Evolutionary conservation across 306 rosid species (phyloP).

Genomic region (Mimosa bimucronata): DNA sequence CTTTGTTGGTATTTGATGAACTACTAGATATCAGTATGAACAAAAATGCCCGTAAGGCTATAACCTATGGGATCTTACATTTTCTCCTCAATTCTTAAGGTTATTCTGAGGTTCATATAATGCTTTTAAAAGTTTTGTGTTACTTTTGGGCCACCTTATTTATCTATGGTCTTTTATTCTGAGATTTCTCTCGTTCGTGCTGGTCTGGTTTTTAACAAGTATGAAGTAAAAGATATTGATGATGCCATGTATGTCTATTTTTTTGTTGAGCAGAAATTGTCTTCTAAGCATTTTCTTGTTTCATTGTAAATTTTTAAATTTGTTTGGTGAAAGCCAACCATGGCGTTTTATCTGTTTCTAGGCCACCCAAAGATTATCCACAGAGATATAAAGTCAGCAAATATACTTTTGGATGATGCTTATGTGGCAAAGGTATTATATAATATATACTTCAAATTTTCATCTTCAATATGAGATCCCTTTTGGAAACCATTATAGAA

Average conservation of each 20-base stretch:
- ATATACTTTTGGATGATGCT: constrained; percentile 83
- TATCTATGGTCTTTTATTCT: neutral
- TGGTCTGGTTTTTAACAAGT: neutral
- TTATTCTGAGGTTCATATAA: constrained; percentile 2
- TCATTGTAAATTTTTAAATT: neutral
- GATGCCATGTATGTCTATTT: neutral
- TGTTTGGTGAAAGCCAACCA: constrained; percentile 41
- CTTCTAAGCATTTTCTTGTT: constrained; percentile 5
- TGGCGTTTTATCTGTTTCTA: constrained; percentile 49
- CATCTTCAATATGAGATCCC: neutral
- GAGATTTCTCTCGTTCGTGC: neutral
- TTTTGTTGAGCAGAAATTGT: constrained; percentile 15
- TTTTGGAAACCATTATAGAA: neutral
- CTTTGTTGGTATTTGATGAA: constrained; percentile 7
- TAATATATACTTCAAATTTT: neutral
- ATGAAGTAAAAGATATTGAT: neutral
- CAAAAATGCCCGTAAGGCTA: neutral
- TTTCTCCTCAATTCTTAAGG: neutral
- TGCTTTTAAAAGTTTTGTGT: neutral
- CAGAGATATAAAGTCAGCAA: constrained; percentile 95
- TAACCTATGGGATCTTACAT: neutral
- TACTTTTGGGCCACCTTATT: neutral
- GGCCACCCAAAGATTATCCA: constrained; percentile 97
- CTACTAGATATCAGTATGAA: neutral
- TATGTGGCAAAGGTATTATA: constrained; percentile 75